Evolutionary conservation across 768 basidiomycete species (phyloP).

Genomic region (Suillus paluster): DNA sequence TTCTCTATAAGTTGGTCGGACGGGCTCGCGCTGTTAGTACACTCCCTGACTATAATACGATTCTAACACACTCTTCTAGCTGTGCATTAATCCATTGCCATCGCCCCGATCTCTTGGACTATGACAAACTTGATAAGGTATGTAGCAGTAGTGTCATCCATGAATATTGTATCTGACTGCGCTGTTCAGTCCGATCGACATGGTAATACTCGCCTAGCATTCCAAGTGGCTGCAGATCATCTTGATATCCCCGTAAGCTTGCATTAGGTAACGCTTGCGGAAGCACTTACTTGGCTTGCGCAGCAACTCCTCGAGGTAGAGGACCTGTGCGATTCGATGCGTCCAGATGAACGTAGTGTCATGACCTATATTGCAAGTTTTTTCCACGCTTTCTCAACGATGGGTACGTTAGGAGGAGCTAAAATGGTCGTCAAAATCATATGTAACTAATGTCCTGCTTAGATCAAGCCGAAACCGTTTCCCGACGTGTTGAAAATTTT

Average conservation of each 20-base stretch:
- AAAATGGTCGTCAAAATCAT: neutral
- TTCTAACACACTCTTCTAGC: conserved; percentile 46
- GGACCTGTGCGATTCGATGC: conserved; percentile 86
- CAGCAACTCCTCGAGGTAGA: conserved; percentile 96
- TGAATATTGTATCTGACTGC: conserved; percentile 14
- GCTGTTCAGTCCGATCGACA: conserved; percentile 67
- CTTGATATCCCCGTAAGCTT: conserved; percentile 85
- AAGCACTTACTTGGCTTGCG: neutral
- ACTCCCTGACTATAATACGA: conserved; percentile 2
- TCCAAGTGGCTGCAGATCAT: conserved; percentile 84
- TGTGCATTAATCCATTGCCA: conserved; percentile 98
- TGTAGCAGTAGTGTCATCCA: conserved; percentile 6
- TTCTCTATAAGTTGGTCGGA: conserved; percentile 94
- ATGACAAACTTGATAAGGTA: conserved; percentile 84
- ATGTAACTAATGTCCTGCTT: neutral
- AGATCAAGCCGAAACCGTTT: conserved; percentile 97
- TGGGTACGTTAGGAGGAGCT: conserved; percentile 61
- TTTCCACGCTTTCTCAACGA: conserved; percentile 97
- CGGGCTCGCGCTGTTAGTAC: conserved; percentile 86
- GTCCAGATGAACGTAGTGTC: conserved; percentile 93
- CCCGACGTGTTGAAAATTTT: conserved; percentile 93
- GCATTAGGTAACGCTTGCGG: neutral
- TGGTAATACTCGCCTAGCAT: conserved; percentile 86
- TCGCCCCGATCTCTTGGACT: conserved; percentile 94
- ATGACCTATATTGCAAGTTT: conserved; percentile 98